Evolutionary conservation across 1,284 basidiomycete species (phyloP), one percentile per base, ranked within the genome.

Genomic region (Phylloboletellus chloephorus): DNA sequence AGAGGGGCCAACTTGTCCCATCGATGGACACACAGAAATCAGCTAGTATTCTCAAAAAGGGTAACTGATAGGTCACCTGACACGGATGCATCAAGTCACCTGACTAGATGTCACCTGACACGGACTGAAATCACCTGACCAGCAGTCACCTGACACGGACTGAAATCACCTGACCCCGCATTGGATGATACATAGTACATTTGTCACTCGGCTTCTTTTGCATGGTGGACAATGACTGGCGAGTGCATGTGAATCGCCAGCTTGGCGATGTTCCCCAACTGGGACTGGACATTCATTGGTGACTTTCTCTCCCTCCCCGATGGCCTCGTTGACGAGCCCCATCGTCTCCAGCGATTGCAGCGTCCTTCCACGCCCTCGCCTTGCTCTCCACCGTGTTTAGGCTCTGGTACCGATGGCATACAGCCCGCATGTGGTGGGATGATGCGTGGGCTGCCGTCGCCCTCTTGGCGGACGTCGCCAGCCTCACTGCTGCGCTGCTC

Each of bases 351-450:
- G 59, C 31, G 10, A 22, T 47, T 13, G 33, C 53, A 1, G 31
- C 13, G 13, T 48, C 45, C 13, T 56, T 60, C 29, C 60, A 59
- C 21, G 16, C 46, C 7, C 28, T 51, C 2, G 56, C 58, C 2
- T 51, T 61, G 30, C 20, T 51, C 10, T 50, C 39, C 1, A 58
- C 60, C 4, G 11, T 54, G 13, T 58, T 59, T 33, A 46, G 57
- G 24, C 47, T 60, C 23, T 51, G 45, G 39, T 61, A 56, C 28
- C 42, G 45, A 20, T 58, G 51, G 47, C 26, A 48, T 33, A 49
- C 37, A 7, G 22, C 24, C 3, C 56, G 28, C 7, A 15, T 60
- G 37, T 60, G 59, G 59, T 61, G 52, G 57, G 60, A 63, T 9
- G 60, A 61, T 29, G 44, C 30, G 4, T 54, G 45, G 48, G 57